Conservation (phyloP, 768 basidiomycete genomes). For the Tubosaeta sp. region DNA sequence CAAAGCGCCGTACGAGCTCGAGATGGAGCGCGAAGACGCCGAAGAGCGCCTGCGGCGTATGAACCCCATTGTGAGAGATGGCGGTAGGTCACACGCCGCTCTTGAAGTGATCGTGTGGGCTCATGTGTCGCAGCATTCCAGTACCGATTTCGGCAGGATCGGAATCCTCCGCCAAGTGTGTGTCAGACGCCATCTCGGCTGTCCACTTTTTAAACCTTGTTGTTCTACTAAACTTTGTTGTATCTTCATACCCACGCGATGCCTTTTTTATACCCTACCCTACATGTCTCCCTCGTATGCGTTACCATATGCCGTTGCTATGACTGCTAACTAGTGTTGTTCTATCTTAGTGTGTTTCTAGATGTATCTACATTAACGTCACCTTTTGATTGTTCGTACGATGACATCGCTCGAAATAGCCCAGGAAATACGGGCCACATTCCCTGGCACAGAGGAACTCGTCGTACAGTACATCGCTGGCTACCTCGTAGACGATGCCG, state of each 20-base stretch:
- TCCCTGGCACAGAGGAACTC: constrained; percentile 80
- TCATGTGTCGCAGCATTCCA: constrained; percentile 48
- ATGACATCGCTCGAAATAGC: constrained; percentile 78
- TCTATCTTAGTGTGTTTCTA: constrained; percentile 24
- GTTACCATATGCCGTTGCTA: constrained; percentile 13
- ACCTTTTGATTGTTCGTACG: not conserved
- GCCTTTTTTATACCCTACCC: constrained; percentile 16
- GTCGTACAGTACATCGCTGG: constrained; percentile 85
- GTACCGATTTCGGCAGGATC: constrained; percentile 53
- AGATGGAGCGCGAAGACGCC: constrained; percentile 64
- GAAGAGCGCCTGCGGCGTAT: constrained; percentile 43
- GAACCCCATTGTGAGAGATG: constrained; percentile 66
- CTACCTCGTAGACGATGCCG: constrained; percentile 83
- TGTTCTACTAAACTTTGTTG: constrained; percentile 20
- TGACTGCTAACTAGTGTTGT: constrained; percentile 6
- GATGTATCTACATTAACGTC: constrained; percentile 17
- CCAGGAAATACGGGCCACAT: constrained; percentile 63
- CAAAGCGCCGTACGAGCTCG: constrained; percentile 64
- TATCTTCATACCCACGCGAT: constrained; percentile 20
- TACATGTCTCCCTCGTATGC: constrained; percentile 17
- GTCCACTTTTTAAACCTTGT: constrained; percentile 51
- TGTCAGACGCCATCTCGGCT: constrained; percentile 46
- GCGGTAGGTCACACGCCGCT: constrained; percentile 30
- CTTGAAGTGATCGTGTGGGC: constrained; percentile 1
- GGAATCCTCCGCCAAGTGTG: constrained; percentile 39